Percentiles rank a stretch among this genome's conserved stretches.
Evolutionary conservation across 768 basidiomycete genomes (phyloP).

Genomic region (Podaxis carcinomalis): DNA sequence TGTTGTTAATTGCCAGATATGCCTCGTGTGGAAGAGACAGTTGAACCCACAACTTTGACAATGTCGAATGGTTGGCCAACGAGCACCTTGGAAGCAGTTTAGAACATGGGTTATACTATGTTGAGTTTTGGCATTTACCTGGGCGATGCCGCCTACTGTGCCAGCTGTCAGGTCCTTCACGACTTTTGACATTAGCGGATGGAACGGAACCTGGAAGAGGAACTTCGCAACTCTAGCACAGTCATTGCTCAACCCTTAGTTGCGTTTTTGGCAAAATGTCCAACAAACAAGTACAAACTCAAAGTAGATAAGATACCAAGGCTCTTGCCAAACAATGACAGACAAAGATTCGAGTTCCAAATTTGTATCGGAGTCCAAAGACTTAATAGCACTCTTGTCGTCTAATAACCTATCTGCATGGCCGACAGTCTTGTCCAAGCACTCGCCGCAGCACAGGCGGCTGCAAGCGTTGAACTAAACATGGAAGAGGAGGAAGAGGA

Average conservation of each 20-base stretch:
- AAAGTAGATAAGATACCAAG: constrained; percentile 25
- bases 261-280: background rate
- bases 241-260: background rate
- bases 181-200: constrained; percentile 51
- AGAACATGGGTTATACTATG: constrained; percentile 15
- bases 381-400: background rate
- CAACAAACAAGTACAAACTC: constrained; percentile 8
- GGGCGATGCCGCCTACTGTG: constrained; percentile 86
- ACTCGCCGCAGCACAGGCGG: constrained; percentile 6
- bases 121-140: constrained; percentile 38
- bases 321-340: constrained; percentile 6
- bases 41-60: constrained; percentile 82
- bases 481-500: constrained; percentile 22
- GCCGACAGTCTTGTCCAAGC: constrained; percentile 8
- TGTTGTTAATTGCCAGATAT: background rate
- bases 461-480: background rate
- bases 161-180: constrained; percentile 87
- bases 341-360: background rate
- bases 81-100: constrained; percentile 50
- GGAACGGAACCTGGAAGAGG: background rate
- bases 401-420: constrained; percentile 1
- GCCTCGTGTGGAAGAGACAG: background rate
- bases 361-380: background rate
- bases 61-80: constrained; percentile 97
- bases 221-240: background rate